Percentiles rank a stretch among this genome's conserved stretches.
These are phyloP conservation scores for Symbiodinium natans DNA, from an alignment of 73 alveolate species.

Conservation along the genomic window DNA sequence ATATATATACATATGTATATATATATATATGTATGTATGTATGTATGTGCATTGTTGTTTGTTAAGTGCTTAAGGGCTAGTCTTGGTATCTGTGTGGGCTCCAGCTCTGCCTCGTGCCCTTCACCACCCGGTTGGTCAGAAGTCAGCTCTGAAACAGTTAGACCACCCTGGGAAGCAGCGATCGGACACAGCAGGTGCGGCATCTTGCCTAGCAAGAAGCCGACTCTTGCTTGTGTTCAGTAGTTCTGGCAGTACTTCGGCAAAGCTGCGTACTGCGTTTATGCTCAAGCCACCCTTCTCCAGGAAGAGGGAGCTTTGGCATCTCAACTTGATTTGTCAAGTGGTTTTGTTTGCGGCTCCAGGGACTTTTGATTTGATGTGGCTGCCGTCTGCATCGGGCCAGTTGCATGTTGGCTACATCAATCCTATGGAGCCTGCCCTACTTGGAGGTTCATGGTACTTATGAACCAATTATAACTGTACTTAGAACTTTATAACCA, in stretches of 20 bases:
- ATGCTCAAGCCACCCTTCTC: too few relatives aligned
- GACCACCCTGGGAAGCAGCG: neutral
- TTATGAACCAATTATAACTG: too few relatives aligned
- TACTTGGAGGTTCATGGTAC: too few relatives aligned
- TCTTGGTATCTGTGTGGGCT: too few relatives aligned
- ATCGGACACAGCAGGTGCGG: neutral
- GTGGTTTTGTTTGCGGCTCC: neutral
- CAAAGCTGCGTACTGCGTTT: conserved; percentile 15
- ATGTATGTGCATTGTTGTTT: too few relatives aligned
- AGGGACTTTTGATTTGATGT: neutral
- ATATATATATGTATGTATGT: neutral
- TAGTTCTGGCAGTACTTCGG: neutral
- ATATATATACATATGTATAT: too few relatives aligned
- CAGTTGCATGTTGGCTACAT: too few relatives aligned
- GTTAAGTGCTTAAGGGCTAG: too few relatives aligned
- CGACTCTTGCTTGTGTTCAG: neutral
- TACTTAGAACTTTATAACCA: too few relatives aligned
- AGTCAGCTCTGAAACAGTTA: neutral
- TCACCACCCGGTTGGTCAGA: neutral
- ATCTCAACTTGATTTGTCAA: neutral
- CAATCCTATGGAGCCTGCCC: too few relatives aligned
- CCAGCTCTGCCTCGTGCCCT: neutral
- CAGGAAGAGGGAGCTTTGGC: neutral
- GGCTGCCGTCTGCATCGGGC: neutral
- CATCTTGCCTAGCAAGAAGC: neutral